Conservation (phyloP, 768 basidiomycete species). For the Leccinum arenicola region DNA sequence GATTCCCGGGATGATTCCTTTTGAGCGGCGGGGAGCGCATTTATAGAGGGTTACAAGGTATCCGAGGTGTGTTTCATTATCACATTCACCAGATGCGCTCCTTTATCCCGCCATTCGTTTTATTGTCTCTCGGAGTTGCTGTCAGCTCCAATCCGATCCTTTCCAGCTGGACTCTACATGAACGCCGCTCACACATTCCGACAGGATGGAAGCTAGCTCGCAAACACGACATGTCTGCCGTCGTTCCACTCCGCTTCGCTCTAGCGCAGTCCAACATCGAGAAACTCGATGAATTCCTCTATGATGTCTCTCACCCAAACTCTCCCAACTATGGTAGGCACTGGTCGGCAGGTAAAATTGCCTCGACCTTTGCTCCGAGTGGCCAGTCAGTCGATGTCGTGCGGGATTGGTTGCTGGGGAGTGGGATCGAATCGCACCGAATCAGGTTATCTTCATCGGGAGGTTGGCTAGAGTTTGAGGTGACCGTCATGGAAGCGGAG, state of each 20-base stretch:
- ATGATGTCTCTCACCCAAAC: constrained; percentile 42
- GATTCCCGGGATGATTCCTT: too few species aligned
- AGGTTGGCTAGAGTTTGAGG: constrained; percentile 41
- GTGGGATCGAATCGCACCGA: constrained; percentile 35
- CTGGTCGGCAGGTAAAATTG: constrained; percentile 39
- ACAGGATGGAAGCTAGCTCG: constrained; percentile 35
- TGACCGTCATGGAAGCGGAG: constrained; percentile 45
- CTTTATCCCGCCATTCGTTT: constrained; percentile 21
- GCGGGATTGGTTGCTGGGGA: constrained; percentile 37
- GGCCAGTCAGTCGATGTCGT: constrained; percentile 36
- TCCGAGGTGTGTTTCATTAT: not conserved
- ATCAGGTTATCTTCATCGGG: constrained; percentile 32
- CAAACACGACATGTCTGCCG: constrained; percentile 29
- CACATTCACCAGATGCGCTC: constrained; percentile 10
- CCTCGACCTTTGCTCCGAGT: constrained; percentile 41
- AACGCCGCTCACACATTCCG: constrained; percentile 35
- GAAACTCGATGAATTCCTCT: constrained; percentile 38
- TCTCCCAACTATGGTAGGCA: constrained; percentile 47
- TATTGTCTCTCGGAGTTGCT: constrained; percentile 16
- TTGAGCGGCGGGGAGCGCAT: too few species aligned
- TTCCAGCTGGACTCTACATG: constrained; percentile 13
- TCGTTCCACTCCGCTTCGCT: constrained; percentile 45
- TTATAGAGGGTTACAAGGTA: too few species aligned
- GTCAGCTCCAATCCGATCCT: constrained; percentile 2
- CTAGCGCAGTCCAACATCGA: constrained; percentile 42